phyloP scores from a whole-genome alignment of 805 yeast species.

The Schizosaccharomyces lindneri region DNA sequence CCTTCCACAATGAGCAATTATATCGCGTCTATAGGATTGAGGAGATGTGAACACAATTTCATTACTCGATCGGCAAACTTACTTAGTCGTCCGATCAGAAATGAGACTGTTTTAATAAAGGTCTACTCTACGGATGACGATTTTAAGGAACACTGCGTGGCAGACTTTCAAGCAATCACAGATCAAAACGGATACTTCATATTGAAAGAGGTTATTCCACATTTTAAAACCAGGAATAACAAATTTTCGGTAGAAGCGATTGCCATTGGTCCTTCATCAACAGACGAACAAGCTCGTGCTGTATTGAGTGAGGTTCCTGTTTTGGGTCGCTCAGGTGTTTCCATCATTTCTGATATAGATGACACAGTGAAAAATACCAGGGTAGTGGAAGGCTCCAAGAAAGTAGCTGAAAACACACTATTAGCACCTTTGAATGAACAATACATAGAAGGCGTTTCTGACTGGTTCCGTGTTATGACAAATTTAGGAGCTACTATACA shows the following conservation, averaged over 20 bases:
- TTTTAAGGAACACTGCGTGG: neutral
- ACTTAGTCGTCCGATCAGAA: neutral
- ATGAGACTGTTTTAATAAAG: neutral
- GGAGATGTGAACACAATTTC: neutral
- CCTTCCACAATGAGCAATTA: neutral
- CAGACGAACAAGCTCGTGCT: neutral
- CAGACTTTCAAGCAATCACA: neutral
- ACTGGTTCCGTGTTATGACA: slow-evolving; percentile 38
- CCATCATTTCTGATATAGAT: slow-evolving; percentile 74
- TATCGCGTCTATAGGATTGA: neutral
- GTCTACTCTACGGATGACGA: neutral
- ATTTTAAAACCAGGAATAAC: neutral
- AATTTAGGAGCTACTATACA: slow-evolving; percentile 39
- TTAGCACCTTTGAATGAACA: slow-evolving; percentile 41
- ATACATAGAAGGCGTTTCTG: slow-evolving; percentile 46
- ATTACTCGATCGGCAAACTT: neutral
- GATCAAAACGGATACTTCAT: neutral
- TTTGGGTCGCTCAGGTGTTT: slow-evolving; percentile 23
- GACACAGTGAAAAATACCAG: slow-evolving; percentile 86
- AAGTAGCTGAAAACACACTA: slow-evolving; percentile 60
- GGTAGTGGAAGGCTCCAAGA: slow-evolving; percentile 53
- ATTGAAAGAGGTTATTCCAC: neutral
- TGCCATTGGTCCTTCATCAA: neutral
- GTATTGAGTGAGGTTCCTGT: neutral
- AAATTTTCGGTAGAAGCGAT: neutral